Evolutionary conservation across 352 stramenopile species (phyloP).

Genomic region (Globisporangium irregulare): DNA sequence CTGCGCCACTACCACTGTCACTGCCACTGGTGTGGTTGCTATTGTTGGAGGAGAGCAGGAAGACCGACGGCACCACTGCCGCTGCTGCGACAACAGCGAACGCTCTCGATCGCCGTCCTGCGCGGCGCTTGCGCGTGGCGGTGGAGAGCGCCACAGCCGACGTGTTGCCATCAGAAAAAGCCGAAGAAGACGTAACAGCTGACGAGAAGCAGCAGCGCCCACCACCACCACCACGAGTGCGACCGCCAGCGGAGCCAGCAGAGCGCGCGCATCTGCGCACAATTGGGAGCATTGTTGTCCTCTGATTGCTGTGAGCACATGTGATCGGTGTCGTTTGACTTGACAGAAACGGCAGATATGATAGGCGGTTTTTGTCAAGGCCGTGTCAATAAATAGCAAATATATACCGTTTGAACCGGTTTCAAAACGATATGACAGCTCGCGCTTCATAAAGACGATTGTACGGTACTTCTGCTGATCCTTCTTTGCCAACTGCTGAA

Average conservation of each 20-base stretch:
- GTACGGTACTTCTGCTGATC: too few species aligned
- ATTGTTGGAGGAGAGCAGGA: background rate
- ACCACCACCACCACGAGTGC: background rate
- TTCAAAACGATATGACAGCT: too few species aligned
- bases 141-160: background rate
- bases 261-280: background rate
- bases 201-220: background rate
- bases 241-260: background rate
- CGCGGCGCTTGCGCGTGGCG: background rate
- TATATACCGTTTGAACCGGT: too few species aligned
- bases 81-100: background rate
- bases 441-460: too few species aligned
- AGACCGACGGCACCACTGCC: background rate
- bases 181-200: background rate
- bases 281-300: background rate
- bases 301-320: too few species aligned
- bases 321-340: too few species aligned
- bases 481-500: too few species aligned
- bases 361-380: too few species aligned
- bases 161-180: background rate
- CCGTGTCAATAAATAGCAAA: too few species aligned
- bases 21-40: background rate
- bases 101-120: background rate
- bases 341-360: too few species aligned
- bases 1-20: background rate